These are phyloP conservation scores for Styphnolobium japonicum DNA, from an alignment of 306 rosid species.

Conservation along the genomic window DNA sequence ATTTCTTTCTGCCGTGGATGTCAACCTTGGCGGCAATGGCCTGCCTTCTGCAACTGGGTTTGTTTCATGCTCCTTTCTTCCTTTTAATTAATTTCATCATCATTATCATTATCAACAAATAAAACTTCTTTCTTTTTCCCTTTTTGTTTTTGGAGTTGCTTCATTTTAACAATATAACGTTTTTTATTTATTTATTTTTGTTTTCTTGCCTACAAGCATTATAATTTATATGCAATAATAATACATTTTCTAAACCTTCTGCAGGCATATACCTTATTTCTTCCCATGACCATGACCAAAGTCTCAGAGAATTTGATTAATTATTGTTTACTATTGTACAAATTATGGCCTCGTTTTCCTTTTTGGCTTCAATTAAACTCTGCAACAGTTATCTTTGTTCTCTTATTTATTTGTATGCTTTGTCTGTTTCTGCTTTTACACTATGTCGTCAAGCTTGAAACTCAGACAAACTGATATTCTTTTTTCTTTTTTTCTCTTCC, in stretches of 20 bases:
- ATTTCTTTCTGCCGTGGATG: conserved; percentile 62
- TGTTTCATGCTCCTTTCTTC: background rate
- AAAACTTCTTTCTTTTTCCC: too few species aligned
- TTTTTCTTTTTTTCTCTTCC: too few species aligned
- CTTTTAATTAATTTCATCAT: background rate
- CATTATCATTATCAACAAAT: too few species aligned
- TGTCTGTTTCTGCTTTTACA: background rate
- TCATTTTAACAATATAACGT: too few species aligned
- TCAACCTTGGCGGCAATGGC: conserved; percentile 80
- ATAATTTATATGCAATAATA: background rate
- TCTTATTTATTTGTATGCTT: too few species aligned
- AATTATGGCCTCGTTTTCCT: background rate
- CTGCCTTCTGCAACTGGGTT: conserved; percentile 72
- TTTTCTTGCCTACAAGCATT: background rate
- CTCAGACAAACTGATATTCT: too few species aligned
- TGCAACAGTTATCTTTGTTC: background rate
- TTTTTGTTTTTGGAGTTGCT: too few species aligned
- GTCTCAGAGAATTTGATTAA: background rate
- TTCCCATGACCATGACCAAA: background rate
- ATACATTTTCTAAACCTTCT: too few species aligned
- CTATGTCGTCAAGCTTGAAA: too few species aligned
- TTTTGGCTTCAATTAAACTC: background rate
- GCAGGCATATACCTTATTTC: background rate
- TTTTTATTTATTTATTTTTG: too few species aligned
- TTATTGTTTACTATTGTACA: background rate